Base-by-base conservation (phyloP, 345 rosid genomes). In the Populus alba region DNA sequence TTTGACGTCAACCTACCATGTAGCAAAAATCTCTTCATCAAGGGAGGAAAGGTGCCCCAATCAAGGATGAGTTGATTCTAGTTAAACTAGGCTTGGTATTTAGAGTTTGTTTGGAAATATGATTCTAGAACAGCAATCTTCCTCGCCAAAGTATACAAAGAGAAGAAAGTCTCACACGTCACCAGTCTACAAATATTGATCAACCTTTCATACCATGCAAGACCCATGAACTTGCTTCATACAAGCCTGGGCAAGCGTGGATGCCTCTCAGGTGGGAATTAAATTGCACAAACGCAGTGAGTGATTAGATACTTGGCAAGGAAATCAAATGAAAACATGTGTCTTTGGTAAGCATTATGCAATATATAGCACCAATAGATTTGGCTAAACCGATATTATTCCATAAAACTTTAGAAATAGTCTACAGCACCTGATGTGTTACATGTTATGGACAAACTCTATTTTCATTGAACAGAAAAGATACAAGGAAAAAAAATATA, bases 111-210 rank as follows among this genome's bases (percentile, higher is more conserved):
- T 27, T 27, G 27, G 27, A 27, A 27, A 27, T 27, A 27, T 27
- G 27, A 27, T 27, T 27, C 27, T 27, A 88, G 79, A 84, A 83
- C 86, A 88, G 85, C 90, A 87, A 78, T 81, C 79, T 66, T 53
- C 80, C 37, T 86, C 79, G 88, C 91, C 86, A 87, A 81, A 84
- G 91, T 91, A 87, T 88, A 89, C 90, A 86, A 85, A 61, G 78
- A 84, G 72, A 84, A 78, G 66, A 75, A 85, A 81, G 83, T 78
- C 85, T 84, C 87, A 85, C 94, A 89, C 89, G 78, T 76, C 73
- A 84, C 83, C 84, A 86, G 85, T 87, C 93, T 89, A 93, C 92
- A 88, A 81, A 86, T 81, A 57, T 86, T 72, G 86, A 81, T 78
- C 77, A 82, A 88, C 71, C 72, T 78, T 77, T 70, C 27, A 72